Evolutionary conservation across 176 grass and related monocot species (phyloP).

Genomic region (Dendrocalamus sinicus): DNA sequence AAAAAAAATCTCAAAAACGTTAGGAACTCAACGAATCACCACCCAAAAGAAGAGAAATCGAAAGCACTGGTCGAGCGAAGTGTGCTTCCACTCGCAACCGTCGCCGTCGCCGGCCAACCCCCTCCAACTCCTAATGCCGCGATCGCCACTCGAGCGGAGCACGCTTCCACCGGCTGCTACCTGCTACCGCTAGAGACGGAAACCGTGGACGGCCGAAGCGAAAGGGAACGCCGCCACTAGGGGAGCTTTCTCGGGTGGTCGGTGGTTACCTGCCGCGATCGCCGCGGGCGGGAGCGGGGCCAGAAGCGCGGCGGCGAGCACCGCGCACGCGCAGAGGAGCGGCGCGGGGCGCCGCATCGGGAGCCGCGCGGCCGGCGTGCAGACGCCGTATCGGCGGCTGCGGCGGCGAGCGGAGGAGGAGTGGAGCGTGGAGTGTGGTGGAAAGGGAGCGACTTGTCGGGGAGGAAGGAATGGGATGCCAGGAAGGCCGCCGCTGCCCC

Average conservation of each 20-base stretch:
- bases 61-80: background rate
- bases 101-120: background rate
- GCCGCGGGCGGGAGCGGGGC: slow-evolving; percentile 42
- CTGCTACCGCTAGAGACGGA: background rate
- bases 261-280: slow-evolving; percentile 65
- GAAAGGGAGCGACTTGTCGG: background rate
- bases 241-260: background rate
- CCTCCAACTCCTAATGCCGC: background rate
- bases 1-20: background rate
- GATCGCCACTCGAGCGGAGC: background rate
- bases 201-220: background rate
- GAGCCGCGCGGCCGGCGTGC: background rate
- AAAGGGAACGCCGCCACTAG: background rate
- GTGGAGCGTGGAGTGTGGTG: background rate
- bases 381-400: background rate
- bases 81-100: background rate
- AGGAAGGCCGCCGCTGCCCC: slow-evolving; percentile 24
- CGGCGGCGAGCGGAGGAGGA: background rate
- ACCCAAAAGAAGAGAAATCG: background rate
- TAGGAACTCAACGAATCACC: background rate
- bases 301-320: background rate
- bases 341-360: slow-evolving; percentile 6
- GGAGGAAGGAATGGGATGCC: slow-evolving; percentile 47
- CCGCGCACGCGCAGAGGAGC: slow-evolving; percentile 2
- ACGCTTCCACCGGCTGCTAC: background rate